Evolutionary conservation across 495 filamentous ascomycete genomes (phyloP).

Genomic region (Tricharina praecox): DNA sequence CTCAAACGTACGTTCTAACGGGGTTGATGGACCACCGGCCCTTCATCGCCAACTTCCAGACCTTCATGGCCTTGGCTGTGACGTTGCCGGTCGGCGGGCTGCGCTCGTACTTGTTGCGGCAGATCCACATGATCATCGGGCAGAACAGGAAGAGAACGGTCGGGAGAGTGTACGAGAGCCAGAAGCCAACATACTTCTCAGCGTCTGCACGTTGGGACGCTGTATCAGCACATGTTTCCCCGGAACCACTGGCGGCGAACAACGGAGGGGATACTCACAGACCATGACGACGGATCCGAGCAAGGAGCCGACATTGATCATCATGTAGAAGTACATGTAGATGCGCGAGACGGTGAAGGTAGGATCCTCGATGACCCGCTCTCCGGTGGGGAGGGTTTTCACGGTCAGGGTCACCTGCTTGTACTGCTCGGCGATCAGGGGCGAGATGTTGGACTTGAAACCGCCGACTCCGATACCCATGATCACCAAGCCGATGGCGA

Average conservation of each 20-base stretch:
- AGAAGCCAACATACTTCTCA: constrained; percentile 56
- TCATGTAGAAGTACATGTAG: constrained; percentile 49
- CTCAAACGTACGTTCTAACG: constrained; percentile 21
- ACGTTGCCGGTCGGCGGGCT: constrained; percentile 47
- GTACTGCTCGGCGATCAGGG: constrained; percentile 7
- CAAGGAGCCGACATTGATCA: constrained; percentile 53
- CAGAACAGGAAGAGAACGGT: constrained; percentile 42
- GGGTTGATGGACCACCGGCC: constrained; percentile 43
- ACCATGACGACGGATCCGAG: constrained; percentile 32
- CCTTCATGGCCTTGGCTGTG: constrained; percentile 38
- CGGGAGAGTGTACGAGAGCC: constrained; percentile 48
- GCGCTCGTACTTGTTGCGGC: constrained; percentile 42
- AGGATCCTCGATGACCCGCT: constrained; percentile 54
- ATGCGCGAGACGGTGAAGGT: constrained; percentile 43
- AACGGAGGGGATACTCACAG: too few species aligned
- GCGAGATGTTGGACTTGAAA: constrained; percentile 47
- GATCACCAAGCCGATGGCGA: constrained; percentile 46
- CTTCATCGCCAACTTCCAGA: constrained; percentile 43
- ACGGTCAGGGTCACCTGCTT: background rate
- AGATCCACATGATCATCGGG: constrained; percentile 45
- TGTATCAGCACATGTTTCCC: background rate
- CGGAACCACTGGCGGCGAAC: too few species aligned
- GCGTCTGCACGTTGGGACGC: constrained; percentile 20
- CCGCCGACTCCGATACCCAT: constrained; percentile 50
- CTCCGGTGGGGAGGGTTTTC: constrained; percentile 29